phyloP scores from a whole-genome alignment of 2,329 filamentous ascomycete genomes.

The Fusarium sp. region DNA sequence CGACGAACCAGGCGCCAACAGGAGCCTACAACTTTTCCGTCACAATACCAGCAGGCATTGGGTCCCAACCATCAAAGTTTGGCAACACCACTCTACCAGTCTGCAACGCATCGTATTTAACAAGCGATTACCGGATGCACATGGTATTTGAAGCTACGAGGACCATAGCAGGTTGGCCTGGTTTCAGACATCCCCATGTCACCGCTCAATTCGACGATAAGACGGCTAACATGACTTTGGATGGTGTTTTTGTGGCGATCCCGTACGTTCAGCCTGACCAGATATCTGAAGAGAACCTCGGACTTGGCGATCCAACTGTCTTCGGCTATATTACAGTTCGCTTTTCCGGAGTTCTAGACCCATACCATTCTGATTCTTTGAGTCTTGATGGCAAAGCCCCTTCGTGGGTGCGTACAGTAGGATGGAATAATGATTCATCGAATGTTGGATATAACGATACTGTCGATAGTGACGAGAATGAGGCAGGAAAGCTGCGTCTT shows the following conservation, averaged over 20 bases:
- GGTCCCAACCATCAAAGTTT: fast-evolving
- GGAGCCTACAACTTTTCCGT: conserved; percentile 3
- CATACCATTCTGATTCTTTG: conserved; percentile 5
- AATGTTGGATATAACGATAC: conserved; percentile 6
- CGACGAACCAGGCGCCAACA: not conserved
- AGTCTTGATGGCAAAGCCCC: not conserved
- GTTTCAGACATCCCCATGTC: not conserved
- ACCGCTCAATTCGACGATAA: conserved; percentile 11
- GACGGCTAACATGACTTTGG: not conserved
- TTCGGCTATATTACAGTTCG: not conserved
- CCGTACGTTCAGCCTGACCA: not conserved
- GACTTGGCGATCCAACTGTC: fast-evolving
- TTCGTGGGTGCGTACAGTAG: conserved; percentile 9
- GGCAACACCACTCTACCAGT: conserved; percentile 9
- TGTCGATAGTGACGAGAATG: not conserved
- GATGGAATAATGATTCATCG: conserved; percentile 2
- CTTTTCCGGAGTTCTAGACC: not conserved
- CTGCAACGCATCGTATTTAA: conserved; percentile 1
- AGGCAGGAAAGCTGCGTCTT: not conserved
- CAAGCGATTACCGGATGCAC: not conserved
- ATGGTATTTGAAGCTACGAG: fast-evolving
- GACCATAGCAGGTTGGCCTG: not conserved
- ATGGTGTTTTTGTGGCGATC: not conserved
- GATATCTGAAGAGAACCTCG: no score
- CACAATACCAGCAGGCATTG: no score